These are phyloP conservation scores for Myxozyma kluyveri DNA, from an alignment of 805 yeast species.

Conservation along the genomic window DNA sequence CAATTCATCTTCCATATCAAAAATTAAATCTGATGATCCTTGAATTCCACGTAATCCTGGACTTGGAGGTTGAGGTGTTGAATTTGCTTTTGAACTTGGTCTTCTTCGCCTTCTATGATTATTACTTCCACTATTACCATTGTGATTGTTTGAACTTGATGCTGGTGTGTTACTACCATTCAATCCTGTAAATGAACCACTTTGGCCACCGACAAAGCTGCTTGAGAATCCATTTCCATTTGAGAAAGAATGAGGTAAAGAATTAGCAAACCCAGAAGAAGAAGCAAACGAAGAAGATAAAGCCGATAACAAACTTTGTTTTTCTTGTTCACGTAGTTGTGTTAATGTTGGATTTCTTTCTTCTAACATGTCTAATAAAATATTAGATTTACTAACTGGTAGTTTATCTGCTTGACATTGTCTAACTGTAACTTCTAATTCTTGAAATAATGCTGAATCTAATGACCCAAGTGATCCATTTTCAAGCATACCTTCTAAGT, in stretches of 20 bases:
- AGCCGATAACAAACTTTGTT: conserved; percentile 1
- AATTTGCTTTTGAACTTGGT: conserved; percentile 10
- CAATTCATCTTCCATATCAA: conserved; percentile 31
- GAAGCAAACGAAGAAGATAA: conserved; percentile 3
- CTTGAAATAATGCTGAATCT: conserved; percentile 12
- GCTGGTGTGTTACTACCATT: no score
- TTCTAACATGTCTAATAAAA: conserved; percentile 20
- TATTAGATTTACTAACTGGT: conserved; percentile 25
- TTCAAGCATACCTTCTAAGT: conserved; percentile 59
- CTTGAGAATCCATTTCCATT: conserved; percentile 2
- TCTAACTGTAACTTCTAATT: conserved; percentile 22
- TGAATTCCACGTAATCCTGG: conserved; percentile 10
- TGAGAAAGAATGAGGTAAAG: conserved; percentile 4
- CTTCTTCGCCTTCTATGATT: conserved; percentile 10
- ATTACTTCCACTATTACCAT: no score
- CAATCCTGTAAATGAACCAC: no score
- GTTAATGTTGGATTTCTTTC: conserved; percentile 23
- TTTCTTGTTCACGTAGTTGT: conserved; percentile 17
- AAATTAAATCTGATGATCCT: conserved; percentile 18
- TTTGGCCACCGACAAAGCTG: no score
- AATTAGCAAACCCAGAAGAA: conserved; percentile 12
- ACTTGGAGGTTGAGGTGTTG: conserved; percentile 6
- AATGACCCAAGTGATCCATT: conserved; percentile 37
- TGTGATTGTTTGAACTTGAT: no score
- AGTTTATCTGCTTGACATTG: conserved; percentile 22